Conservation (phyloP, 106 monocot genomes). For the Agapanthus africanus region DNA sequence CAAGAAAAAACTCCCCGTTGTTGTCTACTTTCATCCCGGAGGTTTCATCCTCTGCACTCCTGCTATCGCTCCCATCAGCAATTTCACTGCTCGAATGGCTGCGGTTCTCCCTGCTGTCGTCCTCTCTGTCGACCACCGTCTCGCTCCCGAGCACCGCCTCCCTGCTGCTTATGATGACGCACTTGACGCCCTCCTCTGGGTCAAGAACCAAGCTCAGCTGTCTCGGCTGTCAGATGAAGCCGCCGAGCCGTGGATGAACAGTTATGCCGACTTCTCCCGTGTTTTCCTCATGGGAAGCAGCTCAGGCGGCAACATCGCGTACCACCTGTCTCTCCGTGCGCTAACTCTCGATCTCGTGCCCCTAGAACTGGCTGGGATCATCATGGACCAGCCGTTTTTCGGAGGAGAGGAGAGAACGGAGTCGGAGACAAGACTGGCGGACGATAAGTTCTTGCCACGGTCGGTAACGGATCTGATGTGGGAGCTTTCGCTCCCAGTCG, state of each 20-base stretch:
- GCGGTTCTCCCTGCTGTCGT: constrained; percentile 22
- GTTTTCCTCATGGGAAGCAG: constrained; percentile 20
- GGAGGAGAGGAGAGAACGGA: constrained; percentile 20
- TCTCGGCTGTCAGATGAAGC: too few relatives aligned
- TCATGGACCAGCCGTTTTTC: constrained; percentile 27
- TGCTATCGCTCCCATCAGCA: constrained; percentile 56
- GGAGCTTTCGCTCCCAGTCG: constrained; percentile 23
- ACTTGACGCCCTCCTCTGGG: constrained; percentile 38
- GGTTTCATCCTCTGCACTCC: constrained; percentile 77
- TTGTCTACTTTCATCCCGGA: constrained; percentile 78
- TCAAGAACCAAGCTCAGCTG: constrained; percentile 1
- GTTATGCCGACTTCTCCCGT: constrained; percentile 7
- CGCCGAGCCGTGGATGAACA: background rate
- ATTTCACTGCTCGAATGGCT: constrained; percentile 40
- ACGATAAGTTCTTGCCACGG: constrained; percentile 21
- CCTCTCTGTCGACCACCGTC: constrained; percentile 67
- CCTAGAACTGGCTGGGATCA: constrained; percentile 10
- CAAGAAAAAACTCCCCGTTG: constrained; percentile 20
- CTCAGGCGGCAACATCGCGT: constrained; percentile 21
- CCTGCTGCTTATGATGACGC: constrained; percentile 79
- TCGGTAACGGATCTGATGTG: constrained; percentile 30
- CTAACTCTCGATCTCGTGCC: background rate
- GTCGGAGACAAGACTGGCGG: constrained; percentile 18
- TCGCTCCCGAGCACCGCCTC: constrained; percentile 80
- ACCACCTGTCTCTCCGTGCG: constrained; percentile 8